phyloP scores from a whole-genome alignment of 2,329 filamentous ascomycete species.

The Colletotrichum acutatum region DNA sequence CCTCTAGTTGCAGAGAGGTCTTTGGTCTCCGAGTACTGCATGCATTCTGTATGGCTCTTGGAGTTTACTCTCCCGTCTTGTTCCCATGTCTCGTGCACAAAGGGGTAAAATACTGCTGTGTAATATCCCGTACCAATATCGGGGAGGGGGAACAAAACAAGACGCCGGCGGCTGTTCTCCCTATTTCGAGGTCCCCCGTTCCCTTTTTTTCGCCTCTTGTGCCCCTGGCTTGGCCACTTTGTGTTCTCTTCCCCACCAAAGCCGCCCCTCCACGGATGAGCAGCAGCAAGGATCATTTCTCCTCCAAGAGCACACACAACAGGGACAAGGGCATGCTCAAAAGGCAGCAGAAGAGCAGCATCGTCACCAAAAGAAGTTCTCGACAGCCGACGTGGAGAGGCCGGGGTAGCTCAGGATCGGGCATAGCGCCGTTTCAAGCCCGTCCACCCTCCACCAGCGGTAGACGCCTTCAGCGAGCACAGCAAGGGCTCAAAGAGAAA shows the following conservation, averaged over 20 bases:
- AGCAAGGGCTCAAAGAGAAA: not conserved
- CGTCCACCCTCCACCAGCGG: conserved; percentile 18
- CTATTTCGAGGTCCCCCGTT: not conserved
- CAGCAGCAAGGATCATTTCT: conserved; percentile 23
- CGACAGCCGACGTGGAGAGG: not conserved
- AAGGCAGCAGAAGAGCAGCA: not conserved
- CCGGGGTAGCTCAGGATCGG: conserved; percentile 21
- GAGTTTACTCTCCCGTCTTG: not conserved
- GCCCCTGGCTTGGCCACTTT: conserved; percentile 1
- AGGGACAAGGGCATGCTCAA: not conserved
- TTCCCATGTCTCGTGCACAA: conserved; percentile 13
- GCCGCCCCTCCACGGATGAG: conserved; percentile 26
- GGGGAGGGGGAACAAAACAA: not conserved
- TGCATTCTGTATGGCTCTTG: not conserved
- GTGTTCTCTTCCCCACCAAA: conserved; percentile 17
- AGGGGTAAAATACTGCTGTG: not conserved
- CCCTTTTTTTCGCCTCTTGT: not conserved
- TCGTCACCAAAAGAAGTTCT: not conserved
- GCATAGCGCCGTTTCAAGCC: conserved; percentile 35
- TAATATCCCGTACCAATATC: not conserved
- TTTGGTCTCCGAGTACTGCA: not conserved
- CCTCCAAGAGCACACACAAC: not conserved
- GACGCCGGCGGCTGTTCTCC: conserved; percentile 8
- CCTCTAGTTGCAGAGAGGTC: not conserved
- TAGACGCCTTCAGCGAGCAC: conserved; percentile 1